A percentile compares a stretch with the other conserved stretches of the same genome.
Conservation (phyloP, 2,329 filamentous ascomycete species). For the Lasiodiplodia theobromae region DNA sequence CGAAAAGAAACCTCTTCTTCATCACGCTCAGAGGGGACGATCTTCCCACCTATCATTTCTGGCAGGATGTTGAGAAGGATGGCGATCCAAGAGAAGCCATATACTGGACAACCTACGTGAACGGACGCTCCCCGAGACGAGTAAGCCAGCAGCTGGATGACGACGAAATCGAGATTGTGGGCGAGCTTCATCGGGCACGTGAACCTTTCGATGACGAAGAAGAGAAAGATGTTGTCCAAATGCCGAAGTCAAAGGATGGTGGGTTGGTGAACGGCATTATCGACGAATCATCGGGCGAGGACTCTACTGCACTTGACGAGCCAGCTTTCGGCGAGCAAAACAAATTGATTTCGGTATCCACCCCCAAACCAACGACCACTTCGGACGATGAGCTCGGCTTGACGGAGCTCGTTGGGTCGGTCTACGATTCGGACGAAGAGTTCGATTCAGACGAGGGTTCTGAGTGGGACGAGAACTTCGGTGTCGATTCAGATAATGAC, state of each 20-base stretch:
- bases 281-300: no score
- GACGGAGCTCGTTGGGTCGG: no score
- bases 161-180: not conserved
- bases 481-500: not conserved
- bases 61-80: constrained; percentile 11
- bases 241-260: no score
- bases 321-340: not conserved
- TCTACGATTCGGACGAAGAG: no score
- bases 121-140: not conserved
- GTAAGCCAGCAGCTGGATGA: not conserved
- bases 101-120: constrained; percentile 1
- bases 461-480: no score
- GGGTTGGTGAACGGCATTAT: no score
- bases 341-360: not conserved
- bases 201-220: not conserved
- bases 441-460: no score
- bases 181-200: not conserved
- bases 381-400: not conserved
- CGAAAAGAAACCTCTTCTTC: constrained; percentile 20
- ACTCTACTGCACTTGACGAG: no score
- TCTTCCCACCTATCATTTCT: constrained; percentile 24
- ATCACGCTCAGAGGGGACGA: constrained; percentile 4
- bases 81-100: not conserved
- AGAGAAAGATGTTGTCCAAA: not conserved
- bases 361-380: not conserved